Evolutionary conservation across 202 grass and related monocot species (phyloP).

Genomic region (Zoysia matrella): DNA sequence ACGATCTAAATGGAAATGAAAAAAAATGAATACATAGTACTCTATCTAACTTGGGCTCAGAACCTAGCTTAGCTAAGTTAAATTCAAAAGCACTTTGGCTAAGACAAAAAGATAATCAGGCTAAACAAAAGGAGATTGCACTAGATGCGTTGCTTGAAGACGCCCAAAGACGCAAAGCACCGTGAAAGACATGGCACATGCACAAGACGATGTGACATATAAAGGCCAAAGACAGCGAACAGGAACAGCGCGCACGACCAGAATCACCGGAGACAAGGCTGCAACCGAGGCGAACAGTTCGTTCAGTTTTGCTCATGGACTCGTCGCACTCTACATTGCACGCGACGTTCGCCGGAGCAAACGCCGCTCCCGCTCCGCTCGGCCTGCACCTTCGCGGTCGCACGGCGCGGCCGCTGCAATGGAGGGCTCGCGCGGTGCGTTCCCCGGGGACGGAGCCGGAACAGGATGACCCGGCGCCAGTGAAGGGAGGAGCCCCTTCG

Average conservation of each 20-base stretch:
- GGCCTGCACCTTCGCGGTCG: background rate
- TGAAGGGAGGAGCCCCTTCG: background rate
- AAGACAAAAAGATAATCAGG: background rate
- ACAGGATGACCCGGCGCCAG: background rate
- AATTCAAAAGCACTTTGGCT: background rate
- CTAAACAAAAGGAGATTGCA: slow-evolving; percentile 12
- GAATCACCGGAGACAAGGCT: background rate
- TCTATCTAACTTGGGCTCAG: too few species aligned
- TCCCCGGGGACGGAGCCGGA: background rate
- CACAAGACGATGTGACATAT: background rate
- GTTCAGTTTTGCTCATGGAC: slow-evolving; percentile 25
- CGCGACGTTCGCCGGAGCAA: background rate
- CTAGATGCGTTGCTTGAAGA: slow-evolving; percentile 54
- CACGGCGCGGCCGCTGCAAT: background rate
- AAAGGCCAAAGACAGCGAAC: slow-evolving; percentile 19
- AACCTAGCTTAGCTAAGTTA: background rate
- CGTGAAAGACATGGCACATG: background rate
- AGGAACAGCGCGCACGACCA: background rate
- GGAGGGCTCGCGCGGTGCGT: background rate
- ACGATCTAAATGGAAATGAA: too few species aligned
- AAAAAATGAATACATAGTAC: too few species aligned
- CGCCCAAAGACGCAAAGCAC: slow-evolving; percentile 39
- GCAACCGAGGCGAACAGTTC: background rate
- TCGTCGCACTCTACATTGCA: background rate
- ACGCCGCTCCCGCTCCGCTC: background rate